Evolutionary conservation across 441 rosid genomes (phyloP).

Genomic region (Populus hybrid): DNA sequence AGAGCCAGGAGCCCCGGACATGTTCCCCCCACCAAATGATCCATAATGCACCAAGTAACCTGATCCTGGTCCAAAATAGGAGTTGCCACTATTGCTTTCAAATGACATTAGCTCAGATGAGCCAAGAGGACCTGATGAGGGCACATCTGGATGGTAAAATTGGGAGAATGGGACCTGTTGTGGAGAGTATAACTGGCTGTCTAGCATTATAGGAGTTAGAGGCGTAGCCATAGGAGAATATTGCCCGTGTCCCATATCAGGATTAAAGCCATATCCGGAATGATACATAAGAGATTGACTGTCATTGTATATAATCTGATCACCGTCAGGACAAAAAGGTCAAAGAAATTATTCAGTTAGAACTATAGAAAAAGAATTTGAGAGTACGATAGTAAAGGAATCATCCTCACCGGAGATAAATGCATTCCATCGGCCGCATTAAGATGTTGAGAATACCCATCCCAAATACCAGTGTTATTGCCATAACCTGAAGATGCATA

Average conservation of each 20-base stretch:
- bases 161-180: constrained; percentile 55
- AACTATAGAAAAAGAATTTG: not conserved
- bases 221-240: constrained; percentile 53
- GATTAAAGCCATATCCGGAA: constrained; percentile 54
- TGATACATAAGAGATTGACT: constrained; percentile 51
- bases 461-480: constrained; percentile 41
- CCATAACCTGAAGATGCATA: constrained; percentile 49
- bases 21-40: constrained; percentile 48
- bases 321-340: constrained; percentile 1
- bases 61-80: constrained; percentile 45
- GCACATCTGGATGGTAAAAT: constrained; percentile 39
- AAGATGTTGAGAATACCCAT: constrained; percentile 49
- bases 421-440: constrained; percentile 51
- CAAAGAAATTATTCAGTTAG: not conserved
- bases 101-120: constrained; percentile 41
- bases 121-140: constrained; percentile 44
- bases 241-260: constrained; percentile 54
- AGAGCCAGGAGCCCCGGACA: constrained; percentile 41
- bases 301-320: constrained; percentile 61
- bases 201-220: constrained; percentile 53
- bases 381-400: not conserved
- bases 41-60: constrained; percentile 53
- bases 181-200: constrained; percentile 50
- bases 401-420: constrained; percentile 55
- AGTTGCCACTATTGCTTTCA: constrained; percentile 43